Conservation (phyloP, 2,329 filamentous ascomycete genomes). For the Trichoderma brevicompactum region DNA sequence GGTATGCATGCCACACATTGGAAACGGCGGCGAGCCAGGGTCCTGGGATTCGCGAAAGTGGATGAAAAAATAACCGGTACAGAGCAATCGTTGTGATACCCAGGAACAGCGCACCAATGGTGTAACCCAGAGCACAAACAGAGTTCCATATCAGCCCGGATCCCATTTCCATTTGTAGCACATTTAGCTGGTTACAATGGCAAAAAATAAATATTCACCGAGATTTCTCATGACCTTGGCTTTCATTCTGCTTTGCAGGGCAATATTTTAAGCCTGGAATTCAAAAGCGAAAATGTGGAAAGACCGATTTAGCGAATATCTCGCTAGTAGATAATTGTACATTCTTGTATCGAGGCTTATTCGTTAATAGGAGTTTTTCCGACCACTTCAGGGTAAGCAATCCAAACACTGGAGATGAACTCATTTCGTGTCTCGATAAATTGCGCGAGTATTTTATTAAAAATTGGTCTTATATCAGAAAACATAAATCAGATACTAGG, state of each 20-base stretch:
- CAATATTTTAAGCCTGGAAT: neutral
- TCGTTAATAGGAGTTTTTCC: neutral
- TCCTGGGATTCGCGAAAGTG: conserved; percentile 51
- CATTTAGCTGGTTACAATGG: conserved; percentile 1
- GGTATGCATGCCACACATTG: conserved; percentile 53
- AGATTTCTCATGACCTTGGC: neutral
- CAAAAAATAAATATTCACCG: neutral
- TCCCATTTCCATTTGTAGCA: conserved; percentile 10
- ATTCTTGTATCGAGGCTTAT: conserved; percentile 5
- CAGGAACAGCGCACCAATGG: neutral
- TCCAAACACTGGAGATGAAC: no score
- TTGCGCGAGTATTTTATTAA: no score
- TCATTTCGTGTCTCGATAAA: no score
- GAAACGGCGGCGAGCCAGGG: conserved; percentile 53
- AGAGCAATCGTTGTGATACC: conserved; percentile 32
- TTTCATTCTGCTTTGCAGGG: neutral
- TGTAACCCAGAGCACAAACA: neutral
- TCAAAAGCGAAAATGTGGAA: neutral
- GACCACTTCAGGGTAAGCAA: neutral
- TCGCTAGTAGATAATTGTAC: neutral
- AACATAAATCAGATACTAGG: no score
- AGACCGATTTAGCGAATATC: neutral
- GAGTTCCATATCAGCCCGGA: conserved; percentile 20
- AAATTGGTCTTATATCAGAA: no score
- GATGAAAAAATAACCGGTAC: conserved; percentile 51